Base-by-base conservation (phyloP, 306 rosid species). In the Lathyrus oleraceus region DNA sequence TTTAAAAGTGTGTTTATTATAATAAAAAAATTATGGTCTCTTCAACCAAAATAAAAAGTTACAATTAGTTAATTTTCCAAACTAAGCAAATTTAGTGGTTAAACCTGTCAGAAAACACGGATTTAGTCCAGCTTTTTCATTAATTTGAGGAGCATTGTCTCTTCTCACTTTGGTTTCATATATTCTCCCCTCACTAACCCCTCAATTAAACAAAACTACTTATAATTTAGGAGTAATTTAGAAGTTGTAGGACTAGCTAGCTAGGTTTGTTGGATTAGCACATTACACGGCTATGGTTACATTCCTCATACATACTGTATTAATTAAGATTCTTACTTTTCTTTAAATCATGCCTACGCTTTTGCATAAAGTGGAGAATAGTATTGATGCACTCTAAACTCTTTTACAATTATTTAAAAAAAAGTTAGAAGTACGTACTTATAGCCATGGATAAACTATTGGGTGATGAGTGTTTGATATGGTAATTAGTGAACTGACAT, bases 91-190 rank as follows among this genome's bases (percentile, higher is more conserved):
- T 20, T 77, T 56, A 78, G 20, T 70, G 70, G 81, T 30, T 48
- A 7, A 27, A 43, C 56, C 42, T 8, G 70, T 64, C 86, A 73
- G 74, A 75, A 83, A 81, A 79, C 82, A 72, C 66, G 80, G 88
- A 13, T 53, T 71, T 40, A 54, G 84, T 77, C 53, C n/a, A 15
- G 40, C 70, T 13, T 73, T 67, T 10, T 74, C 61, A 63, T 39
- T 58, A 36, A 80, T 56, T 21, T 23, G 20, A 11, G 81, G 71
- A 23, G 17, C 3, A 15, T 11, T 76, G 71, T 80, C 77, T 6
- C 65, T 47, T 10, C 15, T 56, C 57, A 45, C 44, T 45, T 45
- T 2, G 6, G 8, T 49, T 45, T 9, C 7, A 19, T 21, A 11
- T 65, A 62, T 3, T 48, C 40, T 16, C 14, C 17, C 52, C 10